These are phyloP conservation scores for Dioscorea zingiberensis DNA, from an alignment of 106 monocot genomes.

Conservation along the genomic window DNA sequence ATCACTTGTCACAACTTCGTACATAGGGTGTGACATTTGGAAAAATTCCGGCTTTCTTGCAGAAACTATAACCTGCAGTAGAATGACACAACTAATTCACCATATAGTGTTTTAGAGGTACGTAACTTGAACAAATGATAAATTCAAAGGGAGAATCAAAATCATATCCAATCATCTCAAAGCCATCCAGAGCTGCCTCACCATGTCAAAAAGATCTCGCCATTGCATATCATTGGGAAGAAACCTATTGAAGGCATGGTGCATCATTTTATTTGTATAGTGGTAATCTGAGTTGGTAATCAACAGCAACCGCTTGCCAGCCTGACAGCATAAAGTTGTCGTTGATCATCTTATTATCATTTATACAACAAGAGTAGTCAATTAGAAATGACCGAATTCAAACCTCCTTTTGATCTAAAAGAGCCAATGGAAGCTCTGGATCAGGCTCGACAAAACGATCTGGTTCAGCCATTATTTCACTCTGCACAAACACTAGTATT, in stretches of 20 bases:
- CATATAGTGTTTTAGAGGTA: too few species aligned
- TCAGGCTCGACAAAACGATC: conserved; percentile 93
- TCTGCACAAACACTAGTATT: conserved; percentile 37
- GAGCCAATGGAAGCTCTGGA: conserved; percentile 88
- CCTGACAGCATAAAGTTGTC: conserved; percentile 38
- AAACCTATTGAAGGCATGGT: conserved; percentile 89
- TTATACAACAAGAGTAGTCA: too few species aligned
- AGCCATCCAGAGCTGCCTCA: conserved; percentile 10
- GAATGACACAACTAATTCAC: not conserved
- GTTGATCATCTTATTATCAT: not conserved
- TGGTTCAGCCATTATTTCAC: conserved; percentile 89
- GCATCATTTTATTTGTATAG: conserved; percentile 98
- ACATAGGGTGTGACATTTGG: conserved; percentile 84
- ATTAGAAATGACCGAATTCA: not conserved
- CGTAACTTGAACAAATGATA: too few species aligned
- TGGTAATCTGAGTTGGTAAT: conserved; percentile 98
- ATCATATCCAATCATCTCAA: too few species aligned
- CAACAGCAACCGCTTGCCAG: conserved; percentile 73
- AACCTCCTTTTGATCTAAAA: conserved; percentile 99
- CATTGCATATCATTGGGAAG: conserved; percentile 94
- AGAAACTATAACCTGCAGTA: conserved; percentile 81
- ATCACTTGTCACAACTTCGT: conserved; percentile 86
- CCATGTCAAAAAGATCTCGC: conserved; percentile 98
- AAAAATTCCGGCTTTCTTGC: conserved; percentile 99
- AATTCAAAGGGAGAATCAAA: too few species aligned